A percentile compares a stretch with the other conserved stretches of the same genome.
phyloP scores from a whole-genome alignment of 2,329 filamentous ascomycete genomes.

The Trichoderma atroviride region DNA sequence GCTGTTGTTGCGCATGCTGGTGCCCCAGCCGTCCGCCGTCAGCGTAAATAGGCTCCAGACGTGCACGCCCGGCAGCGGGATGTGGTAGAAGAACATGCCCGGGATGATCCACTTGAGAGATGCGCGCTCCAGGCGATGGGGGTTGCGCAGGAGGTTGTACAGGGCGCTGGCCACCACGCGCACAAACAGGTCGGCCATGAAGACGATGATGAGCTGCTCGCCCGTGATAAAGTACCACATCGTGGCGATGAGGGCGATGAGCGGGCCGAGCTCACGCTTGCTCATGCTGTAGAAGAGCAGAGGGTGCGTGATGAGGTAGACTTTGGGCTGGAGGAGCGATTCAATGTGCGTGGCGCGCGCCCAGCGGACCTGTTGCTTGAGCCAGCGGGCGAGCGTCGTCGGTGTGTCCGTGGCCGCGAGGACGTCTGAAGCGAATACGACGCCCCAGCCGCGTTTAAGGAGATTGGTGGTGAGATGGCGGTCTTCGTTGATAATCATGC shows the following conservation, averaged over 20 bases:
- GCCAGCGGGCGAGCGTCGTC: constrained; percentile 33
- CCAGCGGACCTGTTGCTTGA: constrained; percentile 35
- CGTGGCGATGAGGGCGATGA: constrained; percentile 30
- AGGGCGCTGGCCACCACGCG: constrained; percentile 26
- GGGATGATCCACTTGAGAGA: constrained; percentile 32
- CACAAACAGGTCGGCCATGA: constrained; percentile 28
- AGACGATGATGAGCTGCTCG: constrained; percentile 29
- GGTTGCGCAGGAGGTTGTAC: constrained; percentile 34
- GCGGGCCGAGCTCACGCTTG: constrained; percentile 32
- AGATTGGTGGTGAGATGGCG: constrained; percentile 35
- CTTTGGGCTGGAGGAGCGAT: constrained; percentile 33
- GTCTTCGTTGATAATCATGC: constrained; percentile 37
- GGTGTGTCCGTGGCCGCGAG: constrained; percentile 33
- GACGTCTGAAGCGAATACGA: constrained; percentile 36
- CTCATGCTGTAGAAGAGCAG: constrained; percentile 34
- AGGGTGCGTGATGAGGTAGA: constrained; percentile 33
- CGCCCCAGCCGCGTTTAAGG: constrained; percentile 35
- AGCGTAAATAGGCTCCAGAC: constrained; percentile 34
- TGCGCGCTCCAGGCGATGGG: constrained; percentile 29
- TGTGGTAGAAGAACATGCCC: constrained; percentile 34
- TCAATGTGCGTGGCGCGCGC: constrained; percentile 34
- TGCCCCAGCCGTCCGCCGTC: constrained; percentile 35
- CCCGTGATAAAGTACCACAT: constrained; percentile 33
- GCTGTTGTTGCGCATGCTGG: constrained; percentile 32
- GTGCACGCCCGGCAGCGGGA: constrained; percentile 34